phyloP scores from a whole-genome alignment of 2,329 filamentous ascomycete species.

The Cercospora sesami region DNA sequence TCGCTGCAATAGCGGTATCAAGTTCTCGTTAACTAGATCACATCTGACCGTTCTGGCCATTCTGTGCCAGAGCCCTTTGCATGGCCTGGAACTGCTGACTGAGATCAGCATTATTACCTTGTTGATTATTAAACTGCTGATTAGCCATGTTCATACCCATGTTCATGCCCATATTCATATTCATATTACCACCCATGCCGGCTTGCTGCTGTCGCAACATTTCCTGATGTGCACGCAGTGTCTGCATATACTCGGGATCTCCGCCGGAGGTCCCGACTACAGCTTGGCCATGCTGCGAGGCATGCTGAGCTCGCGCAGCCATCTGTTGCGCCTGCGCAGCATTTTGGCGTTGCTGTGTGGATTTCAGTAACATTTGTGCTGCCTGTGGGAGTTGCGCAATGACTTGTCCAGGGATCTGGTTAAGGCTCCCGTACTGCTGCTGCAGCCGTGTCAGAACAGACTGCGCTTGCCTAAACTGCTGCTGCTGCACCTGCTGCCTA shows the following conservation, averaged over 20 bases:
- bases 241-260: constrained; percentile 40
- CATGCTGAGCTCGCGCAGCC: constrained; percentile 29
- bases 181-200: constrained; percentile 27
- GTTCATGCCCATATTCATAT: constrained; percentile 25
- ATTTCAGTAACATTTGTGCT: constrained; percentile 28
- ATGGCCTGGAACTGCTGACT: constrained; percentile 36
- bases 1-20: neutral
- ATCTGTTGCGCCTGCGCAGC: constrained; percentile 26
- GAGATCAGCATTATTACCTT: constrained; percentile 24
- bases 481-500: constrained; percentile 27
- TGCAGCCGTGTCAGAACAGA: constrained; percentile 23
- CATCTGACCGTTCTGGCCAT: constrained; percentile 17
- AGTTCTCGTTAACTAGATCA: constrained; percentile 4
- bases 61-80: constrained; percentile 33
- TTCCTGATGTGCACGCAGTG: constrained; percentile 35
- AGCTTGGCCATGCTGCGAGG: constrained; percentile 24
- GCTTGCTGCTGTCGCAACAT: constrained; percentile 30
- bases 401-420: constrained; percentile 29
- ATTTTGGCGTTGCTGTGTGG: constrained; percentile 29
- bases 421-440: constrained; percentile 25
- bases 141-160: constrained; percentile 14
- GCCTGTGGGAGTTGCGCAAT: constrained; percentile 19
- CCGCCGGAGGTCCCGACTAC: constrained; percentile 23
- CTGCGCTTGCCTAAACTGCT: constrained; percentile 28
- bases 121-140: constrained; percentile 22